These are phyloP conservation scores for Atkinsonella hypoxylon DNA, from an alignment of 2,329 filamentous ascomycete genomes.

Conservation along the genomic window DNA sequence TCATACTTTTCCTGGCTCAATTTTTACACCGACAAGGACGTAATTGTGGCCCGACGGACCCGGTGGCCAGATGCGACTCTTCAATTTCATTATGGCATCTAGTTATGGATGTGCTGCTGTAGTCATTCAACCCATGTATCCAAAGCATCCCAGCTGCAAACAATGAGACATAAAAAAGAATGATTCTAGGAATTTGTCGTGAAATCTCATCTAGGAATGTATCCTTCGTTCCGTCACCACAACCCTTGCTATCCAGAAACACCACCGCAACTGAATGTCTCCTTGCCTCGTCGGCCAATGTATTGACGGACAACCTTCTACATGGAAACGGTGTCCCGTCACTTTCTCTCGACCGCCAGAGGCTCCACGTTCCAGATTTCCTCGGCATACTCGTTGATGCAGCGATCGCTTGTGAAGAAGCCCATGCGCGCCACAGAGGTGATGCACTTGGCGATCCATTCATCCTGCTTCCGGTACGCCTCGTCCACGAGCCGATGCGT, in stretches of 20 bases:
- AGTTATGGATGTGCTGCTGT: background rate
- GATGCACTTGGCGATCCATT: constrained; percentile 87
- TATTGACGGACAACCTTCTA: background rate
- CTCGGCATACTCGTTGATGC: constrained; percentile 96
- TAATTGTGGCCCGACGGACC: too few species aligned
- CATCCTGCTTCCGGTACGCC: constrained; percentile 82
- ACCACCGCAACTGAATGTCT: too few species aligned
- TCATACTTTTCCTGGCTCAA: too few species aligned
- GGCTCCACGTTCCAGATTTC: constrained; percentile 96
- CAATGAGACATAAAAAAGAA: background rate
- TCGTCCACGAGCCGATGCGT: constrained; percentile 87
- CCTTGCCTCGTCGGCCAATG: too few species aligned
- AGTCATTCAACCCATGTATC: background rate
- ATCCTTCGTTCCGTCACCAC: background rate
- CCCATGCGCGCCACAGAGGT: constrained; percentile 86
- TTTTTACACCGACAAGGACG: too few species aligned
- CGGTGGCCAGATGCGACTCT: too few species aligned
- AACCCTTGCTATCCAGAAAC: too few species aligned
- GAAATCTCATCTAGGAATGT: background rate
- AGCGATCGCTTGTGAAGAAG: constrained; percentile 90
- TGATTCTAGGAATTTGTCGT: background rate
- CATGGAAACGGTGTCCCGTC: background rate
- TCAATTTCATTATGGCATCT: background rate
- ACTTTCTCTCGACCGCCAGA: constrained; percentile 31
- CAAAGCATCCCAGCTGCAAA: background rate